Evolutionary conservation across 2,329 filamentous ascomycete genomes (phyloP).

Genomic region (Fusarium buxicola): DNA sequence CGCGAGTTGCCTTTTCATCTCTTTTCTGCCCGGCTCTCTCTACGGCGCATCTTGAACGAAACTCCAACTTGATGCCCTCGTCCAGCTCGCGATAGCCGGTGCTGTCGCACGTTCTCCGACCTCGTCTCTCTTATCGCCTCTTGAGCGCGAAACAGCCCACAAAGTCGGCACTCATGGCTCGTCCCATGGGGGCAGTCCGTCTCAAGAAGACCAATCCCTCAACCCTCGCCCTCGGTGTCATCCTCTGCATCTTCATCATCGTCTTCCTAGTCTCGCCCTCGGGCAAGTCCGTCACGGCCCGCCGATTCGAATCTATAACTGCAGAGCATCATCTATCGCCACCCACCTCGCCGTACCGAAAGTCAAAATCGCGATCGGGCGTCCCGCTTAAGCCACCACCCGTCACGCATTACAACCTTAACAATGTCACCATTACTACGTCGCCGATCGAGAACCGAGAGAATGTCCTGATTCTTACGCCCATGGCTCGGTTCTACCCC

Average conservation of each 20-base stretch:
- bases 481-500: constrained; percentile 92
- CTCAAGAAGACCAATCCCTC: constrained; percentile 84
- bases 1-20: background rate
- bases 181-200: constrained; percentile 73
- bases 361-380: constrained; percentile 51
- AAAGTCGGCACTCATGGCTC: constrained; percentile 59
- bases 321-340: constrained; percentile 59
- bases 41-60: constrained; percentile 24
- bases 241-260: constrained; percentile 79
- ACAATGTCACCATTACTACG: constrained; percentile 87
- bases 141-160: constrained; percentile 12
- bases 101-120: constrained; percentile 25
- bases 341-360: constrained; percentile 58
- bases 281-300: constrained; percentile 61
- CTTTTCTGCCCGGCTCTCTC: constrained; percentile 17
- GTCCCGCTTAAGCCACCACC: constrained; percentile 71
- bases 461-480: constrained; percentile 90
- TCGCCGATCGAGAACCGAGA: constrained; percentile 84
- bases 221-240: constrained; percentile 76
- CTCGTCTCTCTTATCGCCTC: constrained; percentile 5
- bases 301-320: constrained; percentile 58
- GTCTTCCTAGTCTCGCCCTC: constrained; percentile 70
- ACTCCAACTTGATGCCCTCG: constrained; percentile 43
- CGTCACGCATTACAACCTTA: constrained; percentile 93
- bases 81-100: constrained; percentile 37